Base-by-base conservation (phyloP, 768 basidiomycete species). In the Hypholoma sublateritium region DNA sequence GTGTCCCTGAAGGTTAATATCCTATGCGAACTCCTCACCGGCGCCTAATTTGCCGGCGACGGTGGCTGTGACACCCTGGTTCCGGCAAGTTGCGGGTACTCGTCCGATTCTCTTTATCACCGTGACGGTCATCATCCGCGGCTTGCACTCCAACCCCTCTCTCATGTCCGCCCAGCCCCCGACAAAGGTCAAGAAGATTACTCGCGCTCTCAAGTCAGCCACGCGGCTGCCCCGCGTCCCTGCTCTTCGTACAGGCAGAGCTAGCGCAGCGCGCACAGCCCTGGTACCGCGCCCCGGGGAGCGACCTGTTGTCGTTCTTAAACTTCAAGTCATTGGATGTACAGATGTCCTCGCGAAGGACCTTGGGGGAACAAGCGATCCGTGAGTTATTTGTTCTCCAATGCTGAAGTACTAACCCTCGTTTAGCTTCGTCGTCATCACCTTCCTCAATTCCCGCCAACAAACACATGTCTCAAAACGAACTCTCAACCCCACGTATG, bases 391-490 rank as follows among this genome's bases (percentile, higher is more conserved):
- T 13, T 44, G 35, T 19, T 21, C 46, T 47, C 32, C 8, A 53
- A 5, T n/a, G 46, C 14, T 34, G 28, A 39, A 24, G 16, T 21
- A 53, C 19, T 21, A 5, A 24, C 13, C 14, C 42, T 24, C 28
- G 24, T 52, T 11, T 43, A 95, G 86, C 16, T 91, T 86, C 71
- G 89, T 88, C 65, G 86, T 79, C 61, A 85, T 85, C 24, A 87
- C 82, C 3, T 68, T 88, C 44, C 76, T 85, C 32, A 81, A 77
- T 55, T 79, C 75, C 2, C 77, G 85, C 9, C 77, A 84, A 34
- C 82, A 87, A 24, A 97, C 95, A 0, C 84, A 92, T 0, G 89
- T 91, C 17, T 72, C 82, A 22, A 95, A 91, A 67, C 82, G 85
- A 48, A 88, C 80, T 1, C 62, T 86, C 21, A 88, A 88, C 61